Conservation (phyloP, 768 basidiomycete genomes). For the Pisolithus marmoratus region DNA sequence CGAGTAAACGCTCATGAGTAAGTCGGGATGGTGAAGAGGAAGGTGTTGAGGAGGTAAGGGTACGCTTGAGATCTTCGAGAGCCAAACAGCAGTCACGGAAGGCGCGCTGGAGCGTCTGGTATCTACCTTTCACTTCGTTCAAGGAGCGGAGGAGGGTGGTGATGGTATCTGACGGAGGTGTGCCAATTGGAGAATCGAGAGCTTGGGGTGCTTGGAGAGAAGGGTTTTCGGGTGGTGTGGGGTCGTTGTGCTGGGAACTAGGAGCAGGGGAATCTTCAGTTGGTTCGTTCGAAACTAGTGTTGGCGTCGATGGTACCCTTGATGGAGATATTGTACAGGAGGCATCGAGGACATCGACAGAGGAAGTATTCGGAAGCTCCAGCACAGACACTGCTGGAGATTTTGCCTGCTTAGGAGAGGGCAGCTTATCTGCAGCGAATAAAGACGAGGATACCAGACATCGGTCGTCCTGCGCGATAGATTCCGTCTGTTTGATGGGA, state of each 20-base stretch:
- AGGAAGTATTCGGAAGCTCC: slow-evolving; percentile 4
- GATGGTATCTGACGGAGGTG: background rate
- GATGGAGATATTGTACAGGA: background rate
- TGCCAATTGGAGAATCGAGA: background rate
- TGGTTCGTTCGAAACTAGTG: too few relatives aligned
- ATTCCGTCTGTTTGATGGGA: background rate
- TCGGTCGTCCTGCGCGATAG: background rate
- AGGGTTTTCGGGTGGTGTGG: background rate
- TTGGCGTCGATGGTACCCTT: background rate
- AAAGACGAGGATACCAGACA: slow-evolving; percentile 4
- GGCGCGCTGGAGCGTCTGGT: slow-evolving; percentile 53
- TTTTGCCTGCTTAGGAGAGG: background rate
- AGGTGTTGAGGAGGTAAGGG: slow-evolving; percentile 9
- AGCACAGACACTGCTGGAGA: slow-evolving; percentile 17
- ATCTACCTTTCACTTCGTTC: slow-evolving; percentile 41
- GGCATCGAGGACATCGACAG: background rate
- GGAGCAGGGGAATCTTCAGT: too few relatives aligned
- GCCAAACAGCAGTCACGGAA: slow-evolving; percentile 69
- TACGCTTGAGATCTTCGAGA: slow-evolving; percentile 49
- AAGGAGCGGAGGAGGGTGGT: slow-evolving; percentile 45
- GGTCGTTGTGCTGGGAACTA: too few relatives aligned
- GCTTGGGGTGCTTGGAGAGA: background rate
- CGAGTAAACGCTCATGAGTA: slow-evolving; percentile 32
- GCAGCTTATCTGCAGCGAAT: slow-evolving; percentile 7
- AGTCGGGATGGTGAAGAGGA: background rate